phyloP scores from a whole-genome alignment of 352 stramenopile species.

The Globisporangium nunn region DNA sequence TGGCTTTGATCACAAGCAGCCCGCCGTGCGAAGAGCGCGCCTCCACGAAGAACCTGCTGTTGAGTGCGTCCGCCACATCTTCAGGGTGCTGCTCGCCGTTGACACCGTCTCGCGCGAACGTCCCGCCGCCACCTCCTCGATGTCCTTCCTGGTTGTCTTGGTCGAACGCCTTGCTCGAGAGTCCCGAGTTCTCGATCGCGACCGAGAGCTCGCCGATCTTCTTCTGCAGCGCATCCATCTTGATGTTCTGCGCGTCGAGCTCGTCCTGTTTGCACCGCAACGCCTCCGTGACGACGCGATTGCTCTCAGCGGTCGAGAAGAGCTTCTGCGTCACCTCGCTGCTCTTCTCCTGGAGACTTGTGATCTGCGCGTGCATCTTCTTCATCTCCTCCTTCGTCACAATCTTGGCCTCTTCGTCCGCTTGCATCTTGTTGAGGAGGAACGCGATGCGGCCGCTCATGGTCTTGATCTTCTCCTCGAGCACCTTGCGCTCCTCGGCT shows the following conservation, averaged over 20 bases:
- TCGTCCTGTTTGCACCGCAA: conserved; percentile 87
- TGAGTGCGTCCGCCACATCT: conserved; percentile 45
- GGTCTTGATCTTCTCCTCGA: conserved; percentile 92
- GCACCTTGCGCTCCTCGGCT: conserved; percentile 87
- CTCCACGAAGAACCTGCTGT: conserved; percentile 86
- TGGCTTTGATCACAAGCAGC: conserved; percentile 88
- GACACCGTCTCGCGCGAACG: conserved; percentile 12
- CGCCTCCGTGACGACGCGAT: conserved; percentile 90
- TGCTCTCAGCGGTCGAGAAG: conserved; percentile 86
- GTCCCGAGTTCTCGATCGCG: conserved; percentile 48
- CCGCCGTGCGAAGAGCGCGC: conserved; percentile 74
- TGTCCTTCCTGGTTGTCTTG: conserved; percentile 22
- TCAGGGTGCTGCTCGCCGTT: conserved; percentile 34
- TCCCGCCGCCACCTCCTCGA: not conserved
- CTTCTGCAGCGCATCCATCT: conserved; percentile 69
- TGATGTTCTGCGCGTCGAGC: conserved; percentile 78
- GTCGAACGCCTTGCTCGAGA: conserved; percentile 13
- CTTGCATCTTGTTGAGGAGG: conserved; percentile 96
- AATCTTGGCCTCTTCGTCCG: conserved; percentile 92
- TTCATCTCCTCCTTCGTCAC: conserved; percentile 91
- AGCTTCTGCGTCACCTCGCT: conserved; percentile 89
- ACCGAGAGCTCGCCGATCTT: conserved; percentile 58
- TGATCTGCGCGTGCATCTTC: conserved; percentile 90
- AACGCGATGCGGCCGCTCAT: conserved; percentile 91
- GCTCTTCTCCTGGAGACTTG: conserved; percentile 82